These are phyloP conservation scores for Talaromyces marneffei DNA, from an alignment of 2,329 filamentous ascomycete species.

Conservation along the genomic window DNA sequence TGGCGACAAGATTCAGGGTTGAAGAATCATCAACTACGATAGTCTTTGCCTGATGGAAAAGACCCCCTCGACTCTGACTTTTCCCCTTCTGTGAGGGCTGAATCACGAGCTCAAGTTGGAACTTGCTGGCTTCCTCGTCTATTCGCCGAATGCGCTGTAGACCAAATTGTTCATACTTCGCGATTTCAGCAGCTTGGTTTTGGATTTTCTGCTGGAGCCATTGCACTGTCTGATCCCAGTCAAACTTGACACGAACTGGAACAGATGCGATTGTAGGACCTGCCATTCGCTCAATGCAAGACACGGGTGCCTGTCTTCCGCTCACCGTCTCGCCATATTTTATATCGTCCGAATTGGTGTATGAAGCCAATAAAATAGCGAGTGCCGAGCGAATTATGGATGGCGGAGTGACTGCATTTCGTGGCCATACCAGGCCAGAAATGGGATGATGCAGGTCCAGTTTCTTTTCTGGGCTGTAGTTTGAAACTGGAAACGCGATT, in stretches of 20 bases:
- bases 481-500: neutral
- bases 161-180: conserved; percentile 55
- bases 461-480: conserved; percentile 2
- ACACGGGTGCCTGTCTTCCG: conserved; percentile 32
- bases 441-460: neutral
- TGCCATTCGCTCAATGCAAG: conserved; percentile 33
- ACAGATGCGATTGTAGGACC: conserved; percentile 21
- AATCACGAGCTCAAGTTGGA: conserved; percentile 36
- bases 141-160: conserved; percentile 44
- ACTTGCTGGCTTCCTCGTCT: conserved; percentile 37
- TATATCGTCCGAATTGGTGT: conserved; percentile 18
- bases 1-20: neutral
- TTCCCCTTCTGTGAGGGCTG: conserved; percentile 6
- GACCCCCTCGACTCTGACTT: neutral
- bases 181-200: conserved; percentile 46
- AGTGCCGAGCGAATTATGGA: conserved; percentile 2
- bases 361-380: conserved; percentile 1
- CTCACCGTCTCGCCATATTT: conserved; percentile 24
- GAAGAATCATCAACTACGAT: neutral
- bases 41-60: neutral
- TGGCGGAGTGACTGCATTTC: neutral
- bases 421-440: neutral
- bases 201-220: conserved; percentile 52
- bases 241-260: conserved; percentile 25
- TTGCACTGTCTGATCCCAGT: conserved; percentile 29